Conservation (phyloP, 108 stramenopile species). For the Stephanodiscus minutulus region DNA sequence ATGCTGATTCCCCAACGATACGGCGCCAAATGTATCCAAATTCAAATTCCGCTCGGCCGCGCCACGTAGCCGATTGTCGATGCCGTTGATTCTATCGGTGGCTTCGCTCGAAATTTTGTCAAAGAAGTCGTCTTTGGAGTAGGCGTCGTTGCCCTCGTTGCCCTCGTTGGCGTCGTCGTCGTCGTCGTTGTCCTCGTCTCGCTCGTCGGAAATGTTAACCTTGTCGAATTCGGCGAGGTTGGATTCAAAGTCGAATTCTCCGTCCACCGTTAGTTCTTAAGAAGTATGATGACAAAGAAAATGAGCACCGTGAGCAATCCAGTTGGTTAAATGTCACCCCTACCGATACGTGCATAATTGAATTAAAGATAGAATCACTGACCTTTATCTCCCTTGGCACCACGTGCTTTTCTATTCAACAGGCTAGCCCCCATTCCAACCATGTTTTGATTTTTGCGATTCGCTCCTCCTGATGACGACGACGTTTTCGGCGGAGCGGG, state of each 20-base stretch:
- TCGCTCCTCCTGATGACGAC: slow-evolving; percentile 23
- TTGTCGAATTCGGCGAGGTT: slow-evolving; percentile 74
- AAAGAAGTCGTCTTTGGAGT: slow-evolving; percentile 85
- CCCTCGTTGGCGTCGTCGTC: slow-evolving; percentile 47
- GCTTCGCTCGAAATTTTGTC: slow-evolving; percentile 87
- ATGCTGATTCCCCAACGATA: slow-evolving; percentile 59
- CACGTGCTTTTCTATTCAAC: slow-evolving; percentile 70
- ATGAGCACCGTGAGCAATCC: slow-evolving; percentile 2
- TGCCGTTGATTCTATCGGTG: slow-evolving; percentile 66
- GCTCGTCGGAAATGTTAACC: slow-evolving; percentile 30
- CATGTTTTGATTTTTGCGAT: slow-evolving; percentile 39
- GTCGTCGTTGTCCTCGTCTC: too few species aligned
- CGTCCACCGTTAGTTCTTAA: slow-evolving; percentile 29
- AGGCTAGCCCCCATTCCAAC: slow-evolving; percentile 82
- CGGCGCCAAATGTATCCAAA: slow-evolving; percentile 88
- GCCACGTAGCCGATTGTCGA: slow-evolving; percentile 83
- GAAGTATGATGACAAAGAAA: neutral
- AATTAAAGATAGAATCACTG: slow-evolving; percentile 9
- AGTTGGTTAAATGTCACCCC: neutral
- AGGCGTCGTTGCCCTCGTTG: slow-evolving; percentile 34
- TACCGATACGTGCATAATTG: neutral
- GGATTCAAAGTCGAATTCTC: slow-evolving; percentile 82
- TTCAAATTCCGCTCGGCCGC: slow-evolving; percentile 75
- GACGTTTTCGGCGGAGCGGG: slow-evolving; percentile 7
- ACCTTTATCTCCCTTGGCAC: slow-evolving; percentile 58